Evolutionary conservation across 441 rosid species (phyloP), one percentile per base, ranked within the genome.

Genomic region (Macaranga tanarius): DNA sequence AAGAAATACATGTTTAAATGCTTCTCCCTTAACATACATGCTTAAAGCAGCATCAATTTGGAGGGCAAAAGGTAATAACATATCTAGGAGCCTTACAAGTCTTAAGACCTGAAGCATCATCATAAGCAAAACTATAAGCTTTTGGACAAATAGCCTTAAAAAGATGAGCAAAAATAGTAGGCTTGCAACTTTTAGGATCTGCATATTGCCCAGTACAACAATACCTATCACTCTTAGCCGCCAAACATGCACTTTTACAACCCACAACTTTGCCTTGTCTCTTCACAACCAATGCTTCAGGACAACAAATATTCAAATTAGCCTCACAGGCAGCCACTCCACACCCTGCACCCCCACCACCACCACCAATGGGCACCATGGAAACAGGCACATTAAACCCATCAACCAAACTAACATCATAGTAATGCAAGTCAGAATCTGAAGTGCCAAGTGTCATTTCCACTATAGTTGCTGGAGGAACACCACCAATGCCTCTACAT

Each of bases 211-310:
- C 92, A 0, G 86, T 88, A 72, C 95, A 88, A 59, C 95, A 90
- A 73, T 84, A 88, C 74, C 79, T 67, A 52, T 86, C 89, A 6
- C 81, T 77, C 62, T 77, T 84, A 19, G 84, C 83, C 51, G 91
- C 95, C 79, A 88, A 57, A 78, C 95, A 88, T 1, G 91, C 91
- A 72, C 92, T 90, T 75, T 88, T 88, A 74, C 92, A 88, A 0
- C 87, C 92, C 74, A 88, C 95, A 12, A 84, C 80, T 50, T 73
- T 83, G 65, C 90, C 91, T 26, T 65, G 75, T 69, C 71, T 73
- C 80, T 70, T 78, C 76, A 86, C 81, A 19, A 66, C 85, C 85
- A 85, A 63, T 11, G 82, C 76, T 17, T 78, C 72, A 3, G 92
- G 95, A 71, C 92, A 90, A 62, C 86, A 81, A 0, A 67, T 47